Evolutionary conservation across 441 rosid genomes (phyloP), one percentile per base, ranked within the genome.

Genomic region (Brassica balearica): DNA sequence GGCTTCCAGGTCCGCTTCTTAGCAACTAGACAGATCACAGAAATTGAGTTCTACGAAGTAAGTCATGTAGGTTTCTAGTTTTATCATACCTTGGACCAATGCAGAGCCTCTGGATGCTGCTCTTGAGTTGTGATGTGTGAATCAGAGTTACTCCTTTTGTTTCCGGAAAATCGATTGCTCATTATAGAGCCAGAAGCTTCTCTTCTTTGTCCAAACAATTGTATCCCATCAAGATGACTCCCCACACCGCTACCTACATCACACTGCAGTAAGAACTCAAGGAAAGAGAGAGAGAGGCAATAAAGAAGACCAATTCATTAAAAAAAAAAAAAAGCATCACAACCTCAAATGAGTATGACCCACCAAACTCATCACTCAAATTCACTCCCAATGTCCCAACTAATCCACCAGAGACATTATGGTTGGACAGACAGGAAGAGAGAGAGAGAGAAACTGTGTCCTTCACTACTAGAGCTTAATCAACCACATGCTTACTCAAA

Each of bases 211-310:
- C 88, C 86, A 71, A 89, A 92, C 84, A 78, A 87, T 23, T 95
- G 97, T 83, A 91, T 85, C 17, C 97, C 97, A 82, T 91, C 96
- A 12, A 91, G 91, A 84, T 90, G 94, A 83, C 75, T 91, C 32
- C 72, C 89, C 25, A 70, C 89, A 12, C 86, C 85, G 43, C 73
- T 84, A 41, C 69, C 82, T 83, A 71, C 10, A 56, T 71, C 61
- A 76, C 69, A 59, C 6, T 64, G 73, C 46, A 20, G 11, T 59
- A 23, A 27, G 41, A 61, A 36, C 74, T 32, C 70, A 69, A 74
- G 20, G 60, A 62, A 53, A 53, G 61, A 53, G 59, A 53, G 58
- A 64, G 76, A 27, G 41, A 29, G 12, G 29, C 56, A 38, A 63
- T 9, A 74, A 63, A 74, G 78, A 74, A 19, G 68, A 36, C 32